phyloP scores from a whole-genome alignment of 441 rosid species.

The Adansonia gregorii region DNA sequence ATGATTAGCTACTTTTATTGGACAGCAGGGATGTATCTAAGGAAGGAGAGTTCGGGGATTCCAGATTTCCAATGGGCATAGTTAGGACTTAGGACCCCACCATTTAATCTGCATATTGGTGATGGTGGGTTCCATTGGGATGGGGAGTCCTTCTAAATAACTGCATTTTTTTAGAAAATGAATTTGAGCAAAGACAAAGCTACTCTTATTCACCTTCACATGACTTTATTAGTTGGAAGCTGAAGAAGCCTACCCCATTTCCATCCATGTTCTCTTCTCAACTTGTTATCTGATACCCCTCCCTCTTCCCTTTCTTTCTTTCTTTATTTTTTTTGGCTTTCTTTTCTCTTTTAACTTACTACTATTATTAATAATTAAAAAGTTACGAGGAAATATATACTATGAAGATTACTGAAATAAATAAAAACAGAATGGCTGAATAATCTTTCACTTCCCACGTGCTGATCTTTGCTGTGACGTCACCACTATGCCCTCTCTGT shows the following conservation, averaged over 20 bases:
- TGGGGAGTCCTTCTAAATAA: conserved; percentile 16
- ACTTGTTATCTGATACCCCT: conserved; percentile 23
- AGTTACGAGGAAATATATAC: background rate
- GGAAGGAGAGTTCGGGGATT: too few relatives aligned
- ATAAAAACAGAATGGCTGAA: conserved; percentile 23
- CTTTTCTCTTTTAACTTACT: conserved; percentile 21
- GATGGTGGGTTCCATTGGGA: conserved; percentile 20
- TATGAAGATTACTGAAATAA: background rate
- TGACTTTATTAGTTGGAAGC: conserved; percentile 55
- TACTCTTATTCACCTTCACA: conserved; percentile 36
- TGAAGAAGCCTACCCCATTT: background rate
- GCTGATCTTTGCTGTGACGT: too few relatives aligned
- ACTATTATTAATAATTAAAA: too few relatives aligned
- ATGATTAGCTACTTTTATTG: too few relatives aligned
- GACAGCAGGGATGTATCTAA: too few relatives aligned
- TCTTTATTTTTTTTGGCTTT: too few relatives aligned
- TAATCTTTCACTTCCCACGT: conserved; percentile 32
- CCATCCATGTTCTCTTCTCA: too few relatives aligned
- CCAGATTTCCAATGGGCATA: too few relatives aligned
- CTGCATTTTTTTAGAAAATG: background rate
- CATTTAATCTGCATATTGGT: conserved; percentile 27
- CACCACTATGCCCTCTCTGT: background rate
- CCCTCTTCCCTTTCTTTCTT: background rate
- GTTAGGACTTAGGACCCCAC: too few relatives aligned
- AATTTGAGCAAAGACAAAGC: conserved; percentile 23